Base-by-base conservation (phyloP, 2,329 filamentous ascomycete species). In the Neonectria faginata region DNA sequence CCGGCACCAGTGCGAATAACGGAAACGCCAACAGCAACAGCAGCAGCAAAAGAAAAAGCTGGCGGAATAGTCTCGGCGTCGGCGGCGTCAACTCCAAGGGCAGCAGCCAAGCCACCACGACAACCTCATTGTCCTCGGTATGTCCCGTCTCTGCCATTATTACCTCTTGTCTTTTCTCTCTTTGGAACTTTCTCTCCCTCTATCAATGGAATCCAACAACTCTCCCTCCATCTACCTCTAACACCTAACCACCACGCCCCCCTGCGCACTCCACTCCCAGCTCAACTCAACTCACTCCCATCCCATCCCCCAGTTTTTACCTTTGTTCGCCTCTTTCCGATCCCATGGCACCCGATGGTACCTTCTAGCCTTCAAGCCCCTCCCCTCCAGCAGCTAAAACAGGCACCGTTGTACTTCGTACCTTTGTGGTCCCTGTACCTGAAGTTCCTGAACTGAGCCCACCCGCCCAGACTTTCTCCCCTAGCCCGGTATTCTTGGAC, bases 371-470 rank as follows among this genome's bases (percentile, higher is more conserved):
- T 45, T 48, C 44, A 44, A 57, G 42, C 47, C 55, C 31, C 27
- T 22, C 22, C 25, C 25, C 5, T 25, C 25, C 25, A 25, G 25
- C 25, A 25, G 25, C 25, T 5, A 25, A 25, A 25, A 25, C 25
- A 25, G 25, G 25, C 25, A 25, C 25, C 25, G 25, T 25, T 25
- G 25, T 25, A 25, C 25, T 25, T 25, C 25, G 5, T 54, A 60
- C 57, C 45, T 48, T 48, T n/a, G 36, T n/a, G 36, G 36, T 39
- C 57, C 57, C 58, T 42, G 58, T 60, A 55, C 58, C 58, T 60
- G 58, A 47, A 50, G 33, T 25, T 27, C 48, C 27, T 31, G n/a
- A 14, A 10, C 18, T 55, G 31, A 45, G 51, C 51, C 58, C 29
- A 48, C 58, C 58, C 39, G 39, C 53, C 53, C 60, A 42, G 27